Conservation (phyloP, 352 stramenopile species). For the Pythium utonaiense region DNA sequence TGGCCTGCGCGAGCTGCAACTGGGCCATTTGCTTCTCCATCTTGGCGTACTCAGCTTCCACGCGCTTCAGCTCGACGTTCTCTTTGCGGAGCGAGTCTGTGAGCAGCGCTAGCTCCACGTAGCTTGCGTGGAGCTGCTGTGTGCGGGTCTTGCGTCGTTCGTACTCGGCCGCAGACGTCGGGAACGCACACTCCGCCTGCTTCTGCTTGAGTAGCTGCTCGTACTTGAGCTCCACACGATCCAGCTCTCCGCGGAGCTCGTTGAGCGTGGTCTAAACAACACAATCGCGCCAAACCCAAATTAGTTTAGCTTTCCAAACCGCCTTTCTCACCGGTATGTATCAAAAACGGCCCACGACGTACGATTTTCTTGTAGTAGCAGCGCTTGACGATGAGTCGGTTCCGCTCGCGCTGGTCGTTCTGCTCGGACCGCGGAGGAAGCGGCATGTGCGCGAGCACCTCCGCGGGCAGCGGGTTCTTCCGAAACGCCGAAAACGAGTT, state of each 20-base stretch:
- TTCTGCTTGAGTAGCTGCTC: conserved; percentile 32
- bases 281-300: neutral
- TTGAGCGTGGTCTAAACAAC: conserved; percentile 47
- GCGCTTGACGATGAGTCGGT: conserved; percentile 51
- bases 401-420: conserved; percentile 22
- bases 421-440: conserved; percentile 22
- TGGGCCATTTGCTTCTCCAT: conserved; percentile 51
- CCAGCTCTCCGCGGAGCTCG: conserved; percentile 45
- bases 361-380: conserved; percentile 84
- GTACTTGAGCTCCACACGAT: conserved; percentile 41
- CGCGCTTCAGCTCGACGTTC: conserved; percentile 46
- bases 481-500: neutral
- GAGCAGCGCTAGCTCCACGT: conserved; percentile 50
- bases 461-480: conserved; percentile 10
- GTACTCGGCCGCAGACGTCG: conserved; percentile 15
- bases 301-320: neutral
- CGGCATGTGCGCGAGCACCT: conserved; percentile 24
- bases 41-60: conserved; percentile 36
- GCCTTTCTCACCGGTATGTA: neutral
- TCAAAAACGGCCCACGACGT: conserved; percentile 21
- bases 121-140: conserved; percentile 30
- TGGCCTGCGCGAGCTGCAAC: conserved; percentile 35
- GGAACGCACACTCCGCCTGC: conserved; percentile 16
- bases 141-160: conserved; percentile 14
- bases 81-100: conserved; percentile 46